A percentile compares a stretch with the other conserved stretches of the same genome.
These are phyloP conservation scores for Pterocarpus santalinus DNA, from an alignment of 306 rosid genomes.

Conservation along the genomic window DNA sequence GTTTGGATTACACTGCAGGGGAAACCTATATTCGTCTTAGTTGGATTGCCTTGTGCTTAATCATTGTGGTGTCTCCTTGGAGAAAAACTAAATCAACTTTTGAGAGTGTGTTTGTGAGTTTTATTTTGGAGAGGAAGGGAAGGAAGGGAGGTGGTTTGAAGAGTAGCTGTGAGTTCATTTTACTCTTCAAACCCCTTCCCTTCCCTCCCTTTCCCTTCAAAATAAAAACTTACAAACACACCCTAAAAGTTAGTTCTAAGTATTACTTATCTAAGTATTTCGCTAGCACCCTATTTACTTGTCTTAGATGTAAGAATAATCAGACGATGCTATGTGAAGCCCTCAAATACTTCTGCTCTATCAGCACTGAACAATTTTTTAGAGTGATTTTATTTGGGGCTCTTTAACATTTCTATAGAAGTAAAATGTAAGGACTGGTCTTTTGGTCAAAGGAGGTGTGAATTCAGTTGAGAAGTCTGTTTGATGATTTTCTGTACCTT, in stretches of 20 bases:
- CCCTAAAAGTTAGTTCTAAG: not conserved
- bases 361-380: too few species aligned
- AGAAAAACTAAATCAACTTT: not conserved
- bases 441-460: not conserved
- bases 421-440: not conserved
- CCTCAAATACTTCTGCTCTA: slow-evolving; percentile 5
- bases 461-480: slow-evolving; percentile 21
- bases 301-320: too few species aligned
- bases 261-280: not conserved
- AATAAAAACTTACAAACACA: too few species aligned
- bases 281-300: not conserved
- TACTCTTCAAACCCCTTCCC: too few species aligned
- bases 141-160: too few species aligned
- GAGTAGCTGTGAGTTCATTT: too few species aligned
- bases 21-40: slow-evolving; percentile 8
- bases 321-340: not conserved
- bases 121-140: too few species aligned
- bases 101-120: too few species aligned
- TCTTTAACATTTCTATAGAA: not conserved
- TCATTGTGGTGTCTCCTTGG: slow-evolving; percentile 12
- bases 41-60: slow-evolving; percentile 10
- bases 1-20: slow-evolving; percentile 29
- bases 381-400: not conserved
- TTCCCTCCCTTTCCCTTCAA: too few species aligned
- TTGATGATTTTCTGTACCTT: slow-evolving; percentile 38